phyloP scores from a whole-genome alignment of 768 basidiomycete species.

The Boletus subparvulus region DNA sequence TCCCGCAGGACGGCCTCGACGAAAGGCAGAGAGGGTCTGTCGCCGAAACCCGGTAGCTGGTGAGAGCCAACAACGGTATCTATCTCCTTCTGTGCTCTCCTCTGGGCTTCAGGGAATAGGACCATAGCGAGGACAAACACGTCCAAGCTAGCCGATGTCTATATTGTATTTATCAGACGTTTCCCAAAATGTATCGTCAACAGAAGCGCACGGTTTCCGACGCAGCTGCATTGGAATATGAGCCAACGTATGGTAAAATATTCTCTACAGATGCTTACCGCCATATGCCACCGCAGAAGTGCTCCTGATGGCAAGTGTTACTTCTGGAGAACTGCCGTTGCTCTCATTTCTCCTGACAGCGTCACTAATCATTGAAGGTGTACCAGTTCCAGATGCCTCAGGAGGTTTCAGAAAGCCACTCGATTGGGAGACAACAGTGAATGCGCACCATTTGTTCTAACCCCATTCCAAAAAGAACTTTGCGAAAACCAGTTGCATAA shows the following conservation, averaged over 20 bases:
- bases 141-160: conserved; percentile 23
- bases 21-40: conserved; percentile 25
- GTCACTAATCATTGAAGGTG: conserved; percentile 23
- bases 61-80: conserved; percentile 20
- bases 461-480: conserved; percentile 23
- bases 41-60: conserved; percentile 23
- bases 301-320: conserved; percentile 20
- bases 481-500: conserved; percentile 19
- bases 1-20: conserved; percentile 26
- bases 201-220: conserved; percentile 27
- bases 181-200: background rate
- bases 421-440: background rate
- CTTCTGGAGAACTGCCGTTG: conserved; percentile 19
- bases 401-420: background rate
- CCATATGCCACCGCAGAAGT: conserved; percentile 25
- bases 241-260: background rate
- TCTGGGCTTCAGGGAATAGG: conserved; percentile 25
- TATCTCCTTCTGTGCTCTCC: conserved; percentile 26
- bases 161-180: background rate
- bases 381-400: conserved; percentile 17
- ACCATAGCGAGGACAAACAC: conserved; percentile 32
- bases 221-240: conserved; percentile 16
- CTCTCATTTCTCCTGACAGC: conserved; percentile 20
- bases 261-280: conserved; percentile 7
- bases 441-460: conserved; percentile 21